Evolutionary conservation across 257 asterid species (phyloP).

Genomic region (Solanum rostratum): DNA sequence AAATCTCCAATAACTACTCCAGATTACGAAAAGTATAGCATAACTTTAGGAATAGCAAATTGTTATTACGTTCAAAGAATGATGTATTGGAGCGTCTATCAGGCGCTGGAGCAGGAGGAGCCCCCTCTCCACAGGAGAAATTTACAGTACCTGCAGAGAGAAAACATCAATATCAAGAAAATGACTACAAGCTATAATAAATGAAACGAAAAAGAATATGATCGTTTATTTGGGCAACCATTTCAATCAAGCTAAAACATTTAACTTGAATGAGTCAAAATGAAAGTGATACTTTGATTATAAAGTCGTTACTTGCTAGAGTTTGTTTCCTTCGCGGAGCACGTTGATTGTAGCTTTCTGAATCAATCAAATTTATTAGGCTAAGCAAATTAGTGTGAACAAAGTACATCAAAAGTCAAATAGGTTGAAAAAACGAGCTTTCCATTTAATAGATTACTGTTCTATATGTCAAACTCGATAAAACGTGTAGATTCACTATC

Average conservation of each 20-base stretch:
- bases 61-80: conserved; percentile 40
- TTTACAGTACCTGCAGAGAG: conserved; percentile 37
- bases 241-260: neutral
- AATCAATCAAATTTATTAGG: neutral
- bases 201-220: neutral
- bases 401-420: neutral
- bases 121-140: conserved; percentile 19
- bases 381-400: neutral
- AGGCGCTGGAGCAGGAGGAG: conserved; percentile 31
- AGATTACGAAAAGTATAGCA: neutral
- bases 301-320: neutral
- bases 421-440: neutral
- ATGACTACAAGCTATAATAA: neutral
- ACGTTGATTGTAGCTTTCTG: neutral
- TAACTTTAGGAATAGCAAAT: neutral
- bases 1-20: neutral
- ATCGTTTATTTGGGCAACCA: neutral
- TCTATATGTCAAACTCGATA: neutral
- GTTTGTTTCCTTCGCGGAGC: neutral
- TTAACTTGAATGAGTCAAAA: neutral
- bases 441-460: neutral
- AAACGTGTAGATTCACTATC: neutral
- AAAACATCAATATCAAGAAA: neutral
- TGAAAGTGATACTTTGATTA: neutral
- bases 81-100: conserved; percentile 20